Percentiles rank a stretch among this genome's conserved stretches.
Conservation (phyloP, 768 basidiomycete species). For the Leccinum uliginosum region DNA sequence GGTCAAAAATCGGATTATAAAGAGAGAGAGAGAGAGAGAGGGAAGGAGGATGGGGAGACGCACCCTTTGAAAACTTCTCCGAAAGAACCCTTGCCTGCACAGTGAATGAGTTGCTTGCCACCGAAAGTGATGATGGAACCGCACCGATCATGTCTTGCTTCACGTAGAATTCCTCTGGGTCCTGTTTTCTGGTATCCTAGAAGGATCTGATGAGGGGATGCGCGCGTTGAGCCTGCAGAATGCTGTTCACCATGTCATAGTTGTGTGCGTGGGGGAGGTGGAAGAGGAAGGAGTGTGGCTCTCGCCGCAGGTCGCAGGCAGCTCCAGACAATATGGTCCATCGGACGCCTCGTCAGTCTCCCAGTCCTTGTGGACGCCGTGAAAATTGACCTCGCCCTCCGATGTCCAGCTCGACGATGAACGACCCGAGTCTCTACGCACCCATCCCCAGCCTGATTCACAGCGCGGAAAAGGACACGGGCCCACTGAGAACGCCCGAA, state of each 20-base stretch:
- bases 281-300: not conserved
- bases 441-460: slow-evolving; percentile 16
- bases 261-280: not conserved
- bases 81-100: slow-evolving; percentile 91
- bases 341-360: slow-evolving; percentile 17
- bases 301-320: too few relatives aligned
- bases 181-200: slow-evolving; percentile 68
- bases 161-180: slow-evolving; percentile 96
- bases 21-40: slow-evolving; percentile 10
- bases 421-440: slow-evolving; percentile 24
- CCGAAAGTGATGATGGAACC: slow-evolving; percentile 18
- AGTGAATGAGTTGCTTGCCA: slow-evolving; percentile 16
- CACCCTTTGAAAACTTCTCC: slow-evolving; percentile 99
- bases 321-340: not conserved
- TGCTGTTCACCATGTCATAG: slow-evolving; percentile 20
- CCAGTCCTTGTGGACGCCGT: slow-evolving; percentile 5
- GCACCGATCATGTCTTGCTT: slow-evolving; percentile 95
- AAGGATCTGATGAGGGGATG: slow-evolving; percentile 6
- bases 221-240: not conserved
- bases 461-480: slow-evolving; percentile 9
- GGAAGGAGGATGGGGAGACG: slow-evolving; percentile 17
- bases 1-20: not conserved
- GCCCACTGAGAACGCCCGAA: slow-evolving; percentile 8
- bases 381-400: slow-evolving; percentile 16
- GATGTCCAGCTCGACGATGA: slow-evolving; percentile 20